These are phyloP conservation scores for Annulohypoxylon bovei DNA, from an alignment of 495 filamentous ascomycete species.

Conservation along the genomic window DNA sequence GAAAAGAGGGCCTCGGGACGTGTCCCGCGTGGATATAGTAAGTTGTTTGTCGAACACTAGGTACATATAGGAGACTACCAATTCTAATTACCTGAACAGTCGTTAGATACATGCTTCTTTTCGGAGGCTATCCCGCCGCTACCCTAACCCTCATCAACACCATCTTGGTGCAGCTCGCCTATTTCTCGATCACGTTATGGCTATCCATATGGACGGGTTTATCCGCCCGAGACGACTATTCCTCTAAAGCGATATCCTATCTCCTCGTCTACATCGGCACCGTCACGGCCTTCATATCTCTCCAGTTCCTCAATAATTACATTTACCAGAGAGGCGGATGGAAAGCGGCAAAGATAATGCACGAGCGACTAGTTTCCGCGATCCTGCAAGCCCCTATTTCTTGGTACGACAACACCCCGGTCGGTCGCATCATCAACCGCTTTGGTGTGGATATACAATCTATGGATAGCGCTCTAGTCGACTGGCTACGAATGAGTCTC, in stretches of 20 bases:
- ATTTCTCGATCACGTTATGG: slow-evolving; percentile 32
- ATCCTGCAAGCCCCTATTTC: slow-evolving; percentile 81
- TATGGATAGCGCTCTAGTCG: slow-evolving; percentile 74
- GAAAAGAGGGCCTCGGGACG: slow-evolving; percentile 32
- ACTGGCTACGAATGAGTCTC: slow-evolving; percentile 69
- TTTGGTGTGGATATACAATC: slow-evolving; percentile 88
- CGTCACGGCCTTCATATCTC: slow-evolving; percentile 70
- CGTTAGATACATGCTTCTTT: slow-evolving; percentile 17
- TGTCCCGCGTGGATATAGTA: slow-evolving; percentile 37
- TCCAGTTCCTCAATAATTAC: slow-evolving; percentile 75
- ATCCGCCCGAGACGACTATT: slow-evolving; percentile 69
- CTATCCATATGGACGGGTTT: slow-evolving; percentile 39
- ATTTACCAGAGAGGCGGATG: slow-evolving; percentile 79
- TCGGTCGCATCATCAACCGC: slow-evolving; percentile 87
- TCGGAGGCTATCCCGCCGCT: slow-evolving; percentile 19
- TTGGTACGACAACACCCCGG: slow-evolving; percentile 87
- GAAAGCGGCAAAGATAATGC: slow-evolving; percentile 60
- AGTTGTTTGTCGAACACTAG: neutral
- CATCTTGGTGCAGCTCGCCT: slow-evolving; percentile 51
- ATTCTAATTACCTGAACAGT: neutral
- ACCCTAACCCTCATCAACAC: slow-evolving; percentile 16
- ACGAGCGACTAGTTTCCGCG: slow-evolving; percentile 71
- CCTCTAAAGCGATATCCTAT: slow-evolving; percentile 80
- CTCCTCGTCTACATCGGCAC: slow-evolving; percentile 72
- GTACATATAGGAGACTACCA: neutral